A percentile compares a stretch with the other conserved stretches of the same genome.
Evolutionary conservation across 495 filamentous ascomycete genomes (phyloP).

Genomic region (Gamarada debralockiae): DNA sequence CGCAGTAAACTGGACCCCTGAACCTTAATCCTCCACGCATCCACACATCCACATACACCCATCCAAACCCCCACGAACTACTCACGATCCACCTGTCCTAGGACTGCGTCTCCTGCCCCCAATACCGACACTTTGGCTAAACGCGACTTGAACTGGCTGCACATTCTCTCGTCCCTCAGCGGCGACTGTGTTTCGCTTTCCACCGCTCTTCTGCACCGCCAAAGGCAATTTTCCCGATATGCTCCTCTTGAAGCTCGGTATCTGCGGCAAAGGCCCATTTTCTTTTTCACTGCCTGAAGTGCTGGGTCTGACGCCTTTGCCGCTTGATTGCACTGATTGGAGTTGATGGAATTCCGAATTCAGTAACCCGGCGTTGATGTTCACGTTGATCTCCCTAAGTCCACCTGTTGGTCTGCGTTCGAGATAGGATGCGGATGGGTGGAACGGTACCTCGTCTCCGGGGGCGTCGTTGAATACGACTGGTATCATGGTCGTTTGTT

Average conservation of each 20-base stretch:
- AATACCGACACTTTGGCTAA: slow-evolving; percentile 29
- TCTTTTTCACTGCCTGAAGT: background rate
- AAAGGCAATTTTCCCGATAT: slow-evolving; percentile 34
- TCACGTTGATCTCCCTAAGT: slow-evolving; percentile 53
- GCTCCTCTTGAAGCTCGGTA: slow-evolving; percentile 49
- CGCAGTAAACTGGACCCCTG: too few species aligned
- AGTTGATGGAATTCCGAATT: slow-evolving; percentile 18
- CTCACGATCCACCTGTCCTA: slow-evolving; percentile 18
- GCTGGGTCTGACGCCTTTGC: background rate
- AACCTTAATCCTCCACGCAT: too few species aligned
- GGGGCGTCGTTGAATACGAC: slow-evolving; percentile 20
- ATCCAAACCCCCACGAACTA: too few species aligned
- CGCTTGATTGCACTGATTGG: background rate
- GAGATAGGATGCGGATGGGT: background rate
- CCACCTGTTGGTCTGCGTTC: slow-evolving; percentile 32
- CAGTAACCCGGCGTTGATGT: slow-evolving; percentile 31
- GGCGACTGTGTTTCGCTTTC: slow-evolving; percentile 40
- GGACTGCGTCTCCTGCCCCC: slow-evolving; percentile 47
- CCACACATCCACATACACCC: too few species aligned
- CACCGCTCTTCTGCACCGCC: slow-evolving; percentile 39
- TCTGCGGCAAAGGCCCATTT: slow-evolving; percentile 38
- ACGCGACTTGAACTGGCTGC: slow-evolving; percentile 27
- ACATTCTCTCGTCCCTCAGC: slow-evolving; percentile 60
- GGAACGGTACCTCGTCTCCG: background rate
- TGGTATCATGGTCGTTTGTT: slow-evolving; percentile 15